Base-by-base conservation (phyloP, 768 basidiomycete species). In the Pisolithus microcarpus region DNA sequence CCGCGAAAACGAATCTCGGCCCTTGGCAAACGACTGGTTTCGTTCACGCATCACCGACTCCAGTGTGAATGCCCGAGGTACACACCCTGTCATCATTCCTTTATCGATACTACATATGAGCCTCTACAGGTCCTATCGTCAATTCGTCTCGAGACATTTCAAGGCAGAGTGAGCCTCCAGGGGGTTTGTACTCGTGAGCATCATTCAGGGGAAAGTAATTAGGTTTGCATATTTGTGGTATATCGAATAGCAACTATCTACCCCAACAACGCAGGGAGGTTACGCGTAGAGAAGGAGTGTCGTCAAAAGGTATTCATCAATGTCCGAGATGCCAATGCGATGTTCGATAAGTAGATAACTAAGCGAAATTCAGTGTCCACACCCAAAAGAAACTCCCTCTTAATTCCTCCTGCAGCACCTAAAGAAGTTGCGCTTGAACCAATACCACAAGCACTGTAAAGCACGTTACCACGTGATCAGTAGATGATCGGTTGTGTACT, bases 401-500 rank as follows among this genome's bases (percentile, higher is more conserved):
- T 69, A 91, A 61, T 84, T 87, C 61, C 75, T 79, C 59, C 89
- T 79, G 77, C 85, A 91, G 66, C 76, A 85, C 57, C 84, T 74
- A 79, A 89, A 91, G 46, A 91, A 67, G 67, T 90, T 89, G 56
- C 87, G 79, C 68, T 78, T 86, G 74, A 90, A 78, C 75, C 82
- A 87, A 72, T 91, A 91, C 65, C 63, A 88, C 57, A 91, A 62
- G 65, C 88, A 91, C 89, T 91, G 56, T 6, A 50, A 52, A 52
- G n/a, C 47, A 31, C 23, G 43, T 52, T 48, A 23, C 16, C 3
- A 43, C 5, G 24, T 49, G 39, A 53, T 52, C 28, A 42, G 36
- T 30, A 18, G 18, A 48, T 9, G 34, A 16, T 43, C 28, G 44
- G 34, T 24, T 38, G 30, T 6, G 43, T 19, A 78, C 87, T 55